Evolutionary conservation across 371 early-diverging fungal species (phyloP), one percentile per base, ranked within the genome.

Genomic region (Rhizopus arrhizus): DNA sequence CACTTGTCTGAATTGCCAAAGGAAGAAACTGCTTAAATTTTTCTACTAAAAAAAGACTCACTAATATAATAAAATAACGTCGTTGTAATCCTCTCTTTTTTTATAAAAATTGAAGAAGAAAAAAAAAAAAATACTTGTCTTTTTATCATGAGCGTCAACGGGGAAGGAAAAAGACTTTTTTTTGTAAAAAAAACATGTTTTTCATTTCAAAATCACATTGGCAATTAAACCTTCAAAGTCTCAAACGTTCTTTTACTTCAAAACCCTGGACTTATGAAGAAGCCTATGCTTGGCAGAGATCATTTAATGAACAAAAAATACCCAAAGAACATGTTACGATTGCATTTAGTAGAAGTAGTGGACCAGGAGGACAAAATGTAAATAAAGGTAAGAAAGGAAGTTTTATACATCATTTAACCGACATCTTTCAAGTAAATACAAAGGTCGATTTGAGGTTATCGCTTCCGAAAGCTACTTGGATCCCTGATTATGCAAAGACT

Each of bases 281-380:
- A 53, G 80, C 80, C 1, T 53, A 50, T 9, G 41, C 53, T 28
- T 80, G 77, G 77, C 65, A 73, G 32, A 49, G 48, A 3, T 16
- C 52, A 11, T 74, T 80, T 51, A 66, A 61, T 51, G 63, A 68
- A 52, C 50, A 56, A 12, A 56, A 38, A 3, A 76, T 80, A 38
- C 80, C 80, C 5, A 62, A 64, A 50, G 74, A 74, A n/a, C 66
- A 75, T 29, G 43, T 77, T 9, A 47, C 62, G 9, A 54, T 73
- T 22, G 31, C 58, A 0, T 77, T 77, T 45, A 77, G 75, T 53
- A 58, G 75, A 28, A 80, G 80, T 38, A 85, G 91, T 68, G 94
- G 93, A 1, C 92, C 95, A 6, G 95, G 95, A 33, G 94, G 95
- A 29, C 95, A 95, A 65, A 95, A 95, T 68, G 96, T 95, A 41